Evolutionary conservation across 441 rosid species (phyloP).

Genomic region (Hypseocharis bilobata): DNA sequence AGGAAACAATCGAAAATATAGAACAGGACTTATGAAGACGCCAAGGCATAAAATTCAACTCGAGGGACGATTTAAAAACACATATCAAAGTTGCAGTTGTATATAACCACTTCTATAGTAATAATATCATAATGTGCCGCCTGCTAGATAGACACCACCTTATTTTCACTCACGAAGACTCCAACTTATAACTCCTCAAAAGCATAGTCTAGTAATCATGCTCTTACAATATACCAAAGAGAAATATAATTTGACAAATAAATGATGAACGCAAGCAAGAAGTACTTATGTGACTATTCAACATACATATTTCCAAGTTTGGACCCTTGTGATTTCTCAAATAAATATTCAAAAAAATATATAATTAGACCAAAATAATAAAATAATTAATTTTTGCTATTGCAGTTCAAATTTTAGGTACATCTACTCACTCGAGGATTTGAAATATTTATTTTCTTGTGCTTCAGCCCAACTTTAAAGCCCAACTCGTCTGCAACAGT

Average conservation of each 20-base stretch:
- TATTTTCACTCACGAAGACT: not conserved
- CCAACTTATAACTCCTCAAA: not conserved
- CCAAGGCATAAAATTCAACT: no score
- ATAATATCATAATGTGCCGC: no score
- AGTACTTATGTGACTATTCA: not conserved
- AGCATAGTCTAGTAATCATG: not conserved
- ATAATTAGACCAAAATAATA: not conserved
- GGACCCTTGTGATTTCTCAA: not conserved
- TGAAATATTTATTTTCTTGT: conserved; percentile 90
- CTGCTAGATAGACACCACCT: not conserved
- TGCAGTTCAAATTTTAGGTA: not conserved
- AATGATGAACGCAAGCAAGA: not conserved
- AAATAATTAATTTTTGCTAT: not conserved
- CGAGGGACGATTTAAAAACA: no score
- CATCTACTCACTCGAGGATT: conserved; percentile 75
- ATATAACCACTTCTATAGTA: no score
- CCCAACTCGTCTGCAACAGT: conserved; percentile 71
- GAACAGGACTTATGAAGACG: no score
- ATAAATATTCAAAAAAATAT: not conserved
- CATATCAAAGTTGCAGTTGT: no score
- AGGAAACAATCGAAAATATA: no score
- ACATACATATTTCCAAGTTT: not conserved
- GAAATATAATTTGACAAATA: conserved; percentile 10
- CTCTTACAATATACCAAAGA: not conserved
- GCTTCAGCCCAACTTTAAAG: conserved; percentile 66